Evolutionary conservation across 2,329 filamentous ascomycete genomes (phyloP).

Genomic region (Magnaporthiopsis incrustans): DNA sequence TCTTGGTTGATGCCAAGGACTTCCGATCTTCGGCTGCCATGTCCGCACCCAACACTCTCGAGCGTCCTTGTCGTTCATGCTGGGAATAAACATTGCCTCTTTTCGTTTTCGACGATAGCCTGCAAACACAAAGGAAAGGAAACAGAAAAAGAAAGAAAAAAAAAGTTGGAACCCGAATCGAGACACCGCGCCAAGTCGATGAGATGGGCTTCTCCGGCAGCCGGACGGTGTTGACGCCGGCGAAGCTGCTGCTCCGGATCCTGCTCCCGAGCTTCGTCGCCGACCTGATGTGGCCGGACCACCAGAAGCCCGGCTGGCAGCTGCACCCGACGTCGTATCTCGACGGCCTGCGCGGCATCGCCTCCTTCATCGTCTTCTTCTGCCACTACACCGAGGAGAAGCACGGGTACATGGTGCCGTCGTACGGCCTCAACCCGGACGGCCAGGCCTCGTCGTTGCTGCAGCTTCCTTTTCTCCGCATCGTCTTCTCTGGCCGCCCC

Average conservation of each 20-base stretch:
- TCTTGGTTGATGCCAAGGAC: neutral
- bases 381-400: constrained; percentile 38
- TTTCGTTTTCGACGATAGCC: neutral
- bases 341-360: constrained; percentile 41
- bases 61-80: neutral
- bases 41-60: neutral
- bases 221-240: neutral
- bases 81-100: neutral
- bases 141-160: neutral
- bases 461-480: constrained; percentile 36
- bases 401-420: constrained; percentile 23
- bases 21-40: neutral
- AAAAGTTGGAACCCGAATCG: neutral
- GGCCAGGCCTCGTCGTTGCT: constrained; percentile 23
- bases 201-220: neutral
- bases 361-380: constrained; percentile 38
- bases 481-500: constrained; percentile 35
- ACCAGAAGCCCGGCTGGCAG: constrained; percentile 18
- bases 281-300: constrained; percentile 22
- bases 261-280: constrained; percentile 27
- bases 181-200: neutral
- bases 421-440: constrained; percentile 29
- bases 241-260: constrained; percentile 5
- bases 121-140: neutral
- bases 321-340: constrained; percentile 37